Evolutionary conservation across 352 stramenopile genomes (phyloP), one percentile per base, ranked within the genome.

Genomic region (Globisporangium viniferum): DNA sequence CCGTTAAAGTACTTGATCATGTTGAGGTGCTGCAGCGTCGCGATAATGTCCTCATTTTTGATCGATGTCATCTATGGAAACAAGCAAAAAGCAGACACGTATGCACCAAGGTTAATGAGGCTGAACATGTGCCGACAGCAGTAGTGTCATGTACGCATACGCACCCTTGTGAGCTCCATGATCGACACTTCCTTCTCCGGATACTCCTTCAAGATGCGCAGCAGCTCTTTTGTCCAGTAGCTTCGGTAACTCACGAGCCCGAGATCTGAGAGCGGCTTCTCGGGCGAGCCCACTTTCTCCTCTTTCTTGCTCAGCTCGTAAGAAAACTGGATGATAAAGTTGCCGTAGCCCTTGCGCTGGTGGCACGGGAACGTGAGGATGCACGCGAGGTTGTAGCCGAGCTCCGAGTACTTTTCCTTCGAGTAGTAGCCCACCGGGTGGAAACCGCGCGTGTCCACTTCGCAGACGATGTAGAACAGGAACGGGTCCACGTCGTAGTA

Each of bases 401-500:
- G 89, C 55, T 96, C 86, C 24, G 92, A 99, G 60, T 98, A 86
- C 73, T 99, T 99, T 75, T 99, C 98, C 77, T 99, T 99, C 39
- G 92, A 99, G 77, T 99, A 99, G 77, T 99, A 99, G 9, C 98
- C 98, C 10, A 99, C 96, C 41, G 97, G 94, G 72, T 99, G 96
- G 67, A 96, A 96, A 12, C 95, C 86, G 18, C 84, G 83, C 46
- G 67, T 77, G 76, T 98, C 95, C 2, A 98, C 92, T 70, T 99
- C 91, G 62, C 95, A 99, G 51, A 99, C 86, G 24, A 99, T 88
- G 80, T 99, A 99, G 84, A 99, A 99, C 35, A 98, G 90, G 76
- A 99, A 99, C 36, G 98, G 98, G 71, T 99, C 97, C 4, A 99
- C 98, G 70, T 99, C 98, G 82, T 99, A 99, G 81, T 99, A 99